phyloP scores from a whole-genome alignment of 305 asterid genomes.

The Fraxinus floribunda region DNA sequence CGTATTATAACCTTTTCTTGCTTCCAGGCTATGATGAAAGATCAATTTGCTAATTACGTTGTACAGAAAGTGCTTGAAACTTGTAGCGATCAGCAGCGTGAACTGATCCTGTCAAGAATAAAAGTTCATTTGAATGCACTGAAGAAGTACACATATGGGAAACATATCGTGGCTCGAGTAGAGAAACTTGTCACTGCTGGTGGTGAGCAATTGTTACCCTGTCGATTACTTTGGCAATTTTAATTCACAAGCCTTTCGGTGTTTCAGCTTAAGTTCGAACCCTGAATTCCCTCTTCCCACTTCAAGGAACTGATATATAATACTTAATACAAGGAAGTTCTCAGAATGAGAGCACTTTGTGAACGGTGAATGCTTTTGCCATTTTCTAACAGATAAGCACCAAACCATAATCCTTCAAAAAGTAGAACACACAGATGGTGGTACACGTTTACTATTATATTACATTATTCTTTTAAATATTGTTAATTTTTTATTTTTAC shows the following conservation, averaged over 20 bases:
- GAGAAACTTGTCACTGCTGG: slow-evolving; percentile 72
- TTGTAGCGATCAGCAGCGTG: slow-evolving; percentile 66
- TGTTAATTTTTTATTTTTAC: background rate
- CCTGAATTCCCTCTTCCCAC: background rate
- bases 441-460: background rate
- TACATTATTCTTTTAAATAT: background rate
- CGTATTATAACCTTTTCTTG: background rate
- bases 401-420: background rate
- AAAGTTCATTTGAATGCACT: slow-evolving; percentile 66
- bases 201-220: slow-evolving; percentile 30
- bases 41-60: slow-evolving; percentile 63
- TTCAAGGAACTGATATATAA: background rate
- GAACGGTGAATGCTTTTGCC: background rate
- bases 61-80: slow-evolving; percentile 71
- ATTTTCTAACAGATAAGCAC: background rate
- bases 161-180: slow-evolving; percentile 69
- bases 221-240: background rate
- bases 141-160: slow-evolving; percentile 65
- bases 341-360: background rate
- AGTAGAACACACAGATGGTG: background rate
- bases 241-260: background rate
- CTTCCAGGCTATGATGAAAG: slow-evolving; percentile 73
- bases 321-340: background rate
- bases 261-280: background rate
- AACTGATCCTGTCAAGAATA: slow-evolving; percentile 55